Evolutionary conservation across 495 filamentous ascomycete species (phyloP).

Genomic region (Oleoguttula mirabilis): DNA sequence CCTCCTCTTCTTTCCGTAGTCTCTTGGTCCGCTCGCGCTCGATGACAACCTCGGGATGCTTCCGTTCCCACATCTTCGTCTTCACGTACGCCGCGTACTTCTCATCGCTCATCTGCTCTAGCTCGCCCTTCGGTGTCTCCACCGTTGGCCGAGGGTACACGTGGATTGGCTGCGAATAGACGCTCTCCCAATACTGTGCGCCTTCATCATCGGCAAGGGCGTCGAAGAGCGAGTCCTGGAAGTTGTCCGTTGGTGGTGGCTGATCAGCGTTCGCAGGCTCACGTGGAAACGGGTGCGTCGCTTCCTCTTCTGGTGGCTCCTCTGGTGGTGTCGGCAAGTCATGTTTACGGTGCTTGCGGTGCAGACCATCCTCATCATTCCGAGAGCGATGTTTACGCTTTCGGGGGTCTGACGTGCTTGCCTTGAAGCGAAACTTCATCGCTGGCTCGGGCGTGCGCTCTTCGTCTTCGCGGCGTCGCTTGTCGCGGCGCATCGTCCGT

Average conservation of each 20-base stretch:
- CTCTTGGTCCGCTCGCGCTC: conserved; percentile 47
- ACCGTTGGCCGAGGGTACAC: conserved; percentile 39
- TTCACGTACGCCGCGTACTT: conserved; percentile 81
- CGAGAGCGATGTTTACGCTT: conserved; percentile 2
- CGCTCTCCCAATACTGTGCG: conserved; percentile 77
- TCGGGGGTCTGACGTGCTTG: conserved; percentile 2
- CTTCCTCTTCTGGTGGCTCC: neutral
- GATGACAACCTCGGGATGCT: conserved; percentile 49
- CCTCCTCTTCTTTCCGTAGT: conserved; percentile 39
- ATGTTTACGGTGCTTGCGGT: conserved; percentile 6
- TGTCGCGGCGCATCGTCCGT: neutral
- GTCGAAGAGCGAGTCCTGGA: conserved; percentile 94
- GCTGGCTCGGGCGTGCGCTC: neutral
- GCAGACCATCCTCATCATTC: neutral
- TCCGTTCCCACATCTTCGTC: conserved; percentile 85
- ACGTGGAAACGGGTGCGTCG: conserved; percentile 19
- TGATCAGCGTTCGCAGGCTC: conserved; percentile 6
- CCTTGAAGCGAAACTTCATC: conserved; percentile 17
- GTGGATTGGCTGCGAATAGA: conserved; percentile 89
- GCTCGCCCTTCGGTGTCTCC: conserved; percentile 39
- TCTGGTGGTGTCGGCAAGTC: conserved; percentile 1
- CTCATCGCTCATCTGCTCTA: conserved; percentile 82
- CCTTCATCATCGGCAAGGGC: conserved; percentile 98
- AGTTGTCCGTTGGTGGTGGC: conserved; percentile 44
- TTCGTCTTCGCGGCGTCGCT: neutral